phyloP scores from a whole-genome alignment of 176 grass and related monocot genomes.

The Otatea glauca region DNA sequence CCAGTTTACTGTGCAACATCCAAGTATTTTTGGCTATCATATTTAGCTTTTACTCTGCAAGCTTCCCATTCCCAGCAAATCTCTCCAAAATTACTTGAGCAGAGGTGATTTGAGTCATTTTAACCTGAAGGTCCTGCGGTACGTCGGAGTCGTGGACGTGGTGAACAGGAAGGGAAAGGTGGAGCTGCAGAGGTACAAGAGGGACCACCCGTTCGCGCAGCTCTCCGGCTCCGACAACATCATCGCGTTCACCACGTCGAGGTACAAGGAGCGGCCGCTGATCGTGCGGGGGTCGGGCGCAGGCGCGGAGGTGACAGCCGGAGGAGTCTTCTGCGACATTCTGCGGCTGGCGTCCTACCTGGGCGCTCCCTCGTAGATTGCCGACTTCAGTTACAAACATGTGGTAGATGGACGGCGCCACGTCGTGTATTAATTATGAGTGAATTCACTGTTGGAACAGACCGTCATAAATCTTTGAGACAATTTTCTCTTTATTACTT shows the following conservation, averaged over 20 bases:
- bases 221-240: slow-evolving; percentile 74
- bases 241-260: slow-evolving; percentile 67
- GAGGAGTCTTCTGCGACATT: slow-evolving; percentile 72
- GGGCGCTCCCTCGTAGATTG: slow-evolving; percentile 49
- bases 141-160: slow-evolving; percentile 62
- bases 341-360: slow-evolving; percentile 69
- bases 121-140: slow-evolving; percentile 30
- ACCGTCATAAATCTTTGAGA: too few species aligned
- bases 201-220: slow-evolving; percentile 63
- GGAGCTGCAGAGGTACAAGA: slow-evolving; percentile 60
- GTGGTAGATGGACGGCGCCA: too few species aligned
- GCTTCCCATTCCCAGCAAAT: too few species aligned
- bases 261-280: slow-evolving; percentile 62
- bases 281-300: slow-evolving; percentile 70
- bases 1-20: too few species aligned
- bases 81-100: too few species aligned
- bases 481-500: too few species aligned
- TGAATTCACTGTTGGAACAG: too few species aligned
- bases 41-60: too few species aligned
- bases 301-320: slow-evolving; percentile 71
- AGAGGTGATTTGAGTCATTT: too few species aligned
- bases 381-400: too few species aligned
- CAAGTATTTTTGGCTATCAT: too few species aligned
- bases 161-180: slow-evolving; percentile 57
- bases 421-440: too few species aligned